These are phyloP conservation scores for Lipomyces sp. DNA, from an alignment of 805 yeast species.

Conservation along the genomic window DNA sequence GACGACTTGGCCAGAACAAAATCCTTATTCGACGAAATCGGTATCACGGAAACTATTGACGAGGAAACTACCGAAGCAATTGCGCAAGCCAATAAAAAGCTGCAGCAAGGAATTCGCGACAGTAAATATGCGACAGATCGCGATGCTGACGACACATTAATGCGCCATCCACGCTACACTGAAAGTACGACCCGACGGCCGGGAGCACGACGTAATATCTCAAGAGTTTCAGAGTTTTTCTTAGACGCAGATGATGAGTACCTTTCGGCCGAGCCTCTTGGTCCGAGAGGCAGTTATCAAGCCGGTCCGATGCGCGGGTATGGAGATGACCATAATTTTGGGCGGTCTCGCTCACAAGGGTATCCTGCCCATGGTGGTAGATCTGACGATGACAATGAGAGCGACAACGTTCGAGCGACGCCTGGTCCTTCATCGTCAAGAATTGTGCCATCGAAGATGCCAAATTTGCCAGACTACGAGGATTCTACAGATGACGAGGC, in stretches of 20 bases:
- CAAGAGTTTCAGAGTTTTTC: not conserved
- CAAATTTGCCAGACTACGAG: not conserved
- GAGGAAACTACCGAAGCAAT: slow-evolving; percentile 3
- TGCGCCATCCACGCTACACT: not conserved
- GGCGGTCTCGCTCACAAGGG: not conserved
- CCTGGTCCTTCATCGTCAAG: not conserved
- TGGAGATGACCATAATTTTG: not conserved
- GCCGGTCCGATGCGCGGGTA: not conserved
- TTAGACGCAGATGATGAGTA: not conserved
- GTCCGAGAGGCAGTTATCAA: not conserved
- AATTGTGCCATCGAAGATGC: not conserved
- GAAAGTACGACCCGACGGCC: not conserved
- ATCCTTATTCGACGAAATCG: not conserved
- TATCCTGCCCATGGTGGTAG: not conserved
- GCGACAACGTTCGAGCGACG: not conserved
- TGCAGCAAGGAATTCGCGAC: not conserved
- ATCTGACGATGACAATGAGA: not conserved
- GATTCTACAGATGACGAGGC: not conserved
- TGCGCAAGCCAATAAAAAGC: not conserved
- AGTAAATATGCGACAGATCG: slow-evolving; percentile 6
- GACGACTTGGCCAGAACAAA: not conserved
- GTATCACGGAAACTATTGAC: not conserved
- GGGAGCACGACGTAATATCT: not conserved
- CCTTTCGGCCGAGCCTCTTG: not conserved
- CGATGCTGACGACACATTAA: not conserved